Conservation (phyloP, 2,329 filamentous ascomycete species). For the Colletotrichum viniferum region DNA sequence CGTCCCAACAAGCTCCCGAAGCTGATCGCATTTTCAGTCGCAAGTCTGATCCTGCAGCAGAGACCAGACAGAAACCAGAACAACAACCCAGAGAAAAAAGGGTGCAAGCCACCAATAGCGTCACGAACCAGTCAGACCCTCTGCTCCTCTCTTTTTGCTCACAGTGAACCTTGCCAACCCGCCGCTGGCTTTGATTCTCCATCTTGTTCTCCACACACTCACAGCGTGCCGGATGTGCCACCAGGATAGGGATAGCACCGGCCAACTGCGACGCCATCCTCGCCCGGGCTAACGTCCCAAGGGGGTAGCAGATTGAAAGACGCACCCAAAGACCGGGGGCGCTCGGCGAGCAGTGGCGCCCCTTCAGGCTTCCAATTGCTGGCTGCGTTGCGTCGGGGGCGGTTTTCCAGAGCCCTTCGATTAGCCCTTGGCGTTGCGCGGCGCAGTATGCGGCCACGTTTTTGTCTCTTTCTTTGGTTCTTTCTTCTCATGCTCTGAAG, state of each 20-base stretch:
- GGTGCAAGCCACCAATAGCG: not conserved
- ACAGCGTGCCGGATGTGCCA: slow-evolving; percentile 15
- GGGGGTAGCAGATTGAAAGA: not conserved
- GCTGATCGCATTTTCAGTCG: not conserved
- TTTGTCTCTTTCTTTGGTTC: not conserved
- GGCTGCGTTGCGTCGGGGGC: not conserved
- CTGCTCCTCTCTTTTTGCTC: not conserved
- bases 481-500: not conserved
- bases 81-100: not conserved
- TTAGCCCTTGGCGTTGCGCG: not conserved
- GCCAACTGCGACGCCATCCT: not conserved
- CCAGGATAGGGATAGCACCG: slow-evolving; percentile 21
- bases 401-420: slow-evolving; percentile 14
- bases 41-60: not conserved
- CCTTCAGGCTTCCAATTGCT: not conserved
- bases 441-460: not conserved
- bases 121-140: not conserved
- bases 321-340: not conserved
- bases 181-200: not conserved
- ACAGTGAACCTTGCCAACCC: not conserved
- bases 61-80: not conserved
- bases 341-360: not conserved
- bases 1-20: not conserved
- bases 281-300: slow-evolving; percentile 9
- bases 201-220: not conserved